phyloP scores from a whole-genome alignment of 2,329 filamentous ascomycete species.

The Pseudogymnoascus sp. region DNA sequence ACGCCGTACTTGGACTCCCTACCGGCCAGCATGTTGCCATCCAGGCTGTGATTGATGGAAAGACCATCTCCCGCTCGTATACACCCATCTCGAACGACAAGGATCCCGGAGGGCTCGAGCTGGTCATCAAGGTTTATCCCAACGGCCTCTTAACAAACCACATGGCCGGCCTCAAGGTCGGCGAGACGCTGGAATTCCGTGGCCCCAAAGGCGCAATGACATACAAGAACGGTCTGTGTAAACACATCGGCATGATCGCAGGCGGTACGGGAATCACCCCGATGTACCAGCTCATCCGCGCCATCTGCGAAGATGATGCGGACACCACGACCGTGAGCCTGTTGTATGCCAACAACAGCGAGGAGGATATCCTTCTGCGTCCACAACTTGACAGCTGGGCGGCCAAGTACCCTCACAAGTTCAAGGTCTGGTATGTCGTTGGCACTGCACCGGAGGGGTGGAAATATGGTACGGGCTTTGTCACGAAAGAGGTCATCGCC shows the following conservation, averaged over 20 bases:
- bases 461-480: conserved; percentile 40
- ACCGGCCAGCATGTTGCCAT: conserved; percentile 35
- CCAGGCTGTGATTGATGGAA: conserved; percentile 27
- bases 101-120: conserved; percentile 40
- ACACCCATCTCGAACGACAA: conserved; percentile 41
- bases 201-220: conserved; percentile 50
- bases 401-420: conserved; percentile 40
- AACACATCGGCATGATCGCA: conserved; percentile 45
- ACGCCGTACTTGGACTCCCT: conserved; percentile 31
- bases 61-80: conserved; percentile 30
- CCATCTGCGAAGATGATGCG: conserved; percentile 51
- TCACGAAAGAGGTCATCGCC: conserved; percentile 42
- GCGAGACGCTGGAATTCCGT: conserved; percentile 42
- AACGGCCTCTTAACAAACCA: conserved; percentile 44
- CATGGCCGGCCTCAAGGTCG: conserved; percentile 37
- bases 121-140: conserved; percentile 44
- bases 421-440: conserved; percentile 48
- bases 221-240: conserved; percentile 36
- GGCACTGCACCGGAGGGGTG: conserved; percentile 39
- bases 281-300: conserved; percentile 54
- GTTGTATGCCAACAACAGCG: conserved; percentile 50
- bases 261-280: conserved; percentile 46
- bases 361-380: conserved; percentile 51
- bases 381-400: conserved; percentile 47
- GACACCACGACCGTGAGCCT: conserved; percentile 49